Evolutionary conservation across 2,329 filamentous ascomycete species (phyloP), one percentile per base, ranked within the genome.

Genomic region (Clonostachys chloroleuca): DNA sequence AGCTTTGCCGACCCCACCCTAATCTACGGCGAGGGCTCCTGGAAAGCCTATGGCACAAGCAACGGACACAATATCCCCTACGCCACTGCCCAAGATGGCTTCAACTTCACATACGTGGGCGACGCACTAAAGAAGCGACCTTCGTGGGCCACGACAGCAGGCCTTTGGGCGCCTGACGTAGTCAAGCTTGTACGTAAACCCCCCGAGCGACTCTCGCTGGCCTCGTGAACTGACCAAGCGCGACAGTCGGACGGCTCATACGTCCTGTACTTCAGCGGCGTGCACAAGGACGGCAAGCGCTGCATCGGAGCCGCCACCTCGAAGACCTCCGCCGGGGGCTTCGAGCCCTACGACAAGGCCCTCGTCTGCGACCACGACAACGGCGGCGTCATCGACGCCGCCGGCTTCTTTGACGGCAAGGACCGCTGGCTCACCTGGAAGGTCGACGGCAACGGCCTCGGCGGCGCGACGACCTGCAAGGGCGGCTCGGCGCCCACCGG

Each of bases 291-390:
- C 12, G 45, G 48, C 10, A 49, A 36, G 6, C 48, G 47, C 13
- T 49, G 45, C 42, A 49, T 49, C 13, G 48, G 48, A 14, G 48
- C 45, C 6, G 48, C 48, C 14, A 49, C 48, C 13, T 49, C 48
- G 13, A 45, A n/a, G 12, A 33, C 48, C 10, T 45, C 33, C 17
- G 44, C 41, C 30, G 48, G 48, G 5, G 45, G 45, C 4, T 49
- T 39, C 13, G 34, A 8, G 7, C 45, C 48, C 12, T 42, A 47
- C n/a, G 20, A 37, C 12, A 34, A 44, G 8, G 45, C 48, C 12
- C 6, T 30, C 24, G 24, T 30, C 9, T 30, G 24, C 24, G 24
- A 30, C 24, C 24, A 30, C 24, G 24, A 30, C 7, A 30, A 30
- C 24, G 24, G 24, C 24, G 24, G 24, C 8, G 24, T 30, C 24